Conservation (phyloP, 805 yeast genomes). For the Sugiyamaella floridensis region DNA sequence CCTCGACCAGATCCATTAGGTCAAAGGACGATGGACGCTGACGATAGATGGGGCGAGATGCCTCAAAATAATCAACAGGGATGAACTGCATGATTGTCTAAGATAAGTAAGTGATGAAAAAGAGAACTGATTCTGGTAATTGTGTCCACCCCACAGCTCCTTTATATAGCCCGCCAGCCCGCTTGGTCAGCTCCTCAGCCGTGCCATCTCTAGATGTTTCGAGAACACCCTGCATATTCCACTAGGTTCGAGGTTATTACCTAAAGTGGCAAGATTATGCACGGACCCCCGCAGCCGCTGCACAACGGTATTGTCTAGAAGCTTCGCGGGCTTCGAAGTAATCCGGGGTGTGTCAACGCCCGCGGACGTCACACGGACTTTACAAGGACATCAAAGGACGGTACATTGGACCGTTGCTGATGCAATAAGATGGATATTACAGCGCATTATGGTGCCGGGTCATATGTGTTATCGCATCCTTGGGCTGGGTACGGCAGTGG, state of each 20-base stretch:
- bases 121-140: not conserved
- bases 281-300: not conserved
- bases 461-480: too few relatives aligned
- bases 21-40: not conserved
- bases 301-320: too few relatives aligned
- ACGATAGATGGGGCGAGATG: not conserved
- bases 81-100: slow-evolving; percentile 3
- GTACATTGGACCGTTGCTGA: too few relatives aligned
- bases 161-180: not conserved
- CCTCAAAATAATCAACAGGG: slow-evolving; percentile 2
- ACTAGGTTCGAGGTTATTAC: not conserved
- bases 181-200: not conserved
- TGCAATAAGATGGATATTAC: too few relatives aligned
- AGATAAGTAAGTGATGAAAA: not conserved
- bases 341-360: too few relatives aligned
- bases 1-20: not conserved
- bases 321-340: too few relatives aligned
- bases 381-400: too few relatives aligned
- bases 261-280: not conserved
- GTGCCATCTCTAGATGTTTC: not conserved
- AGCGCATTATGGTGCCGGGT: too few relatives aligned
- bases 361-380: too few relatives aligned
- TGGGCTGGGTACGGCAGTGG: too few relatives aligned
- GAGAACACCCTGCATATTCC: slow-evolving; percentile 1
- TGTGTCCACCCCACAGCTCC: not conserved